Evolutionary conservation across 129 eudicot genomes (phyloP).

Genomic region (Smallanthus sonchifolius): DNA sequence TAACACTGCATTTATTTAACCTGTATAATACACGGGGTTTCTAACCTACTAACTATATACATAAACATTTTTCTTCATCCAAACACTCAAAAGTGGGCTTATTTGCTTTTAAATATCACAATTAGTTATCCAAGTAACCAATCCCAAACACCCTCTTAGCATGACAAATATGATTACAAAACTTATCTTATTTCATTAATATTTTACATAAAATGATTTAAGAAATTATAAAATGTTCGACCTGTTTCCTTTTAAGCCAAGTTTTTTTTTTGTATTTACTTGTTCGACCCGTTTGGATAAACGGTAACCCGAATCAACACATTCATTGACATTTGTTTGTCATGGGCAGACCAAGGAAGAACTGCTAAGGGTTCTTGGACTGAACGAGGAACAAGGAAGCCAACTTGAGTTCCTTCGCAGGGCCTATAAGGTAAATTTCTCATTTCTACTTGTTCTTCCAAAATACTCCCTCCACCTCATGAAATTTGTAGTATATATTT

Average conservation of each 20-base stretch:
- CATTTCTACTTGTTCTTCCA: neutral
- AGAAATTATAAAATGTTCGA: neutral
- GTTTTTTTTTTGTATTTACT: neutral
- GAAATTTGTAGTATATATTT: neutral
- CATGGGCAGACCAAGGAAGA: slow-evolving; percentile 85
- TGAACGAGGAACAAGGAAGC: slow-evolving; percentile 95
- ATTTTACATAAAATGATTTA: neutral
- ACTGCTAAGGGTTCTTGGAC: slow-evolving; percentile 87
- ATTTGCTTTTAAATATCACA: neutral
- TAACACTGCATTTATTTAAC: too few relatives aligned
- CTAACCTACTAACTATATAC: neutral
- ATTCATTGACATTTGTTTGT: slow-evolving; percentile 16
- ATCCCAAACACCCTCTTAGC: neutral
- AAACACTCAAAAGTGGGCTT: neutral
- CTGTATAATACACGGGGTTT: too few relatives aligned
- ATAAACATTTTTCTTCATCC: neutral
- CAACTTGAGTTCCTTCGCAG: slow-evolving; percentile 93
- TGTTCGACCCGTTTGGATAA: neutral
- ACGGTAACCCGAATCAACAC: neutral
- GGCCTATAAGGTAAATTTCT: slow-evolving; percentile 72
- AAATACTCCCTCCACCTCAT: neutral
- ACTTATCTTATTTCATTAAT: neutral
- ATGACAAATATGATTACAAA: neutral
- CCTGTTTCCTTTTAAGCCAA: neutral
- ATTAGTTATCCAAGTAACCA: neutral